Percentiles rank a stretch among this genome's conserved stretches.
Evolutionary conservation across 1,284 basidiomycete genomes (phyloP).

Genomic region (Microbotryum silenes-acaulis): DNA sequence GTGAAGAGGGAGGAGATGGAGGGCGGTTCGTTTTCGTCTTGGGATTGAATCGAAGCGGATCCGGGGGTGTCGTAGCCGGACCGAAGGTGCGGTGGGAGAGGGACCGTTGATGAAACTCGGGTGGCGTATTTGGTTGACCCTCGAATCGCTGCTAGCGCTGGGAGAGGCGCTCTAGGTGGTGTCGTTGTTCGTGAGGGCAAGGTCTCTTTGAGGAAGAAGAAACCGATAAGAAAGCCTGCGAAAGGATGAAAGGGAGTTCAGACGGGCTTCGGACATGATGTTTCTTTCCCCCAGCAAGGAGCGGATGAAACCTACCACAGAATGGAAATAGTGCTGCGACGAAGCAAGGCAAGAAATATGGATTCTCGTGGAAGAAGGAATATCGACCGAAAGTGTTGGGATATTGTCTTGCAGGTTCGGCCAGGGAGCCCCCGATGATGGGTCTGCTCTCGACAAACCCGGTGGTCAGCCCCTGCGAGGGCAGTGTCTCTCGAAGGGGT

Average conservation of each 20-base stretch:
- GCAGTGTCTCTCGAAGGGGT: no score
- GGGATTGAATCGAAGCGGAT: neutral
- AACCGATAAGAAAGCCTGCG: slow-evolving; percentile 35
- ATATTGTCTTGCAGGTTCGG: slow-evolving; percentile 35
- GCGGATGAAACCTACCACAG: neutral
- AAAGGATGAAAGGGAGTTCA: neutral
- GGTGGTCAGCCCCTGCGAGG: neutral
- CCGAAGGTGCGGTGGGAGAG: neutral
- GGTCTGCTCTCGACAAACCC: slow-evolving; percentile 6
- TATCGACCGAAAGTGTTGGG: slow-evolving; percentile 31
- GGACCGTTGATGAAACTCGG: slow-evolving; percentile 6
- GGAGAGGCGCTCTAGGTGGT: neutral
- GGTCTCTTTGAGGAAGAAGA: slow-evolving; percentile 40
- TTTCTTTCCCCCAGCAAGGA: neutral
- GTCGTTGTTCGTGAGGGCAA: neutral
- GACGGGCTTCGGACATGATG: neutral
- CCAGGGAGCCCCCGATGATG: slow-evolving; percentile 37
- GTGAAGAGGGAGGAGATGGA: slow-evolving; percentile 15
- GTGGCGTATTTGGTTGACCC: slow-evolving; percentile 1
- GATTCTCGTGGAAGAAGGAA: slow-evolving; percentile 34
- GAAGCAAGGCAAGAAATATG: slow-evolving; percentile 42
- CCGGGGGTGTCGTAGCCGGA: neutral
- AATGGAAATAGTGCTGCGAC: slow-evolving; percentile 37
- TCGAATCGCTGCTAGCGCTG: neutral
- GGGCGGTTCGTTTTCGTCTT: neutral